phyloP scores from a whole-genome alignment of 1,139 yeast genomes.

The Lodderomyces elongisporus region DNA sequence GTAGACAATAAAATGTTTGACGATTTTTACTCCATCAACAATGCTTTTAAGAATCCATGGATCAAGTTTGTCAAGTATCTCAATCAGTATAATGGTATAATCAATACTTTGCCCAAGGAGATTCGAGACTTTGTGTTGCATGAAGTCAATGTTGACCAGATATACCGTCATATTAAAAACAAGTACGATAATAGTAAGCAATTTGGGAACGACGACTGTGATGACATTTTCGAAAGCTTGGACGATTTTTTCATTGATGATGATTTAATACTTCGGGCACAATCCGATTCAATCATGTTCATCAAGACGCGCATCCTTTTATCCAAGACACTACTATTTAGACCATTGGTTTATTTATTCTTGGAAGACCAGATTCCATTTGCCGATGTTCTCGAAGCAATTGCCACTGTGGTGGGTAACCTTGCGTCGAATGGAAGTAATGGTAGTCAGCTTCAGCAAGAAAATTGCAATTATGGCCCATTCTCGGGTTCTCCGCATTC shows the following conservation, averaged over 20 bases:
- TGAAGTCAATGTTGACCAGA: conserved; percentile 31
- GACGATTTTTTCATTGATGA: conserved; percentile 35
- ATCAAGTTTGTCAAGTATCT: conserved; percentile 28
- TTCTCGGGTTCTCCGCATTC: no score
- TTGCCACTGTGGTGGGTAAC: conserved; percentile 13
- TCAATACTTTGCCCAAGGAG: conserved; percentile 32
- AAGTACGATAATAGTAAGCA: conserved; percentile 17
- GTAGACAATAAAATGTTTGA: conserved; percentile 42
- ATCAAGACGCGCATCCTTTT: conserved; percentile 35
- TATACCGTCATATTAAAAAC: conserved; percentile 26
- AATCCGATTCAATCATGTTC: conserved; percentile 37
- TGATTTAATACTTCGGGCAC: conserved; percentile 30
- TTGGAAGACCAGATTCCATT: conserved; percentile 28
- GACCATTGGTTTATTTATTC: conserved; percentile 34
- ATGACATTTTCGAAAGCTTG: conserved; percentile 20
- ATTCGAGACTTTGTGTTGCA: conserved; percentile 32
- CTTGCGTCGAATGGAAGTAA: conserved; percentile 1
- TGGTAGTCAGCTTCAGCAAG: no score
- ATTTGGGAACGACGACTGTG: conserved; percentile 13
- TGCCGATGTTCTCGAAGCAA: conserved; percentile 23
- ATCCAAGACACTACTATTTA: conserved; percentile 30
- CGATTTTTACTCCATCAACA: conserved; percentile 28
- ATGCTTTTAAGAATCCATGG: conserved; percentile 23
- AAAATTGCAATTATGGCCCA: no score
- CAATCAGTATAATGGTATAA: conserved; percentile 39